phyloP scores from a whole-genome alignment of 2,329 filamentous ascomycete genomes.

The Lojkania enalia region DNA sequence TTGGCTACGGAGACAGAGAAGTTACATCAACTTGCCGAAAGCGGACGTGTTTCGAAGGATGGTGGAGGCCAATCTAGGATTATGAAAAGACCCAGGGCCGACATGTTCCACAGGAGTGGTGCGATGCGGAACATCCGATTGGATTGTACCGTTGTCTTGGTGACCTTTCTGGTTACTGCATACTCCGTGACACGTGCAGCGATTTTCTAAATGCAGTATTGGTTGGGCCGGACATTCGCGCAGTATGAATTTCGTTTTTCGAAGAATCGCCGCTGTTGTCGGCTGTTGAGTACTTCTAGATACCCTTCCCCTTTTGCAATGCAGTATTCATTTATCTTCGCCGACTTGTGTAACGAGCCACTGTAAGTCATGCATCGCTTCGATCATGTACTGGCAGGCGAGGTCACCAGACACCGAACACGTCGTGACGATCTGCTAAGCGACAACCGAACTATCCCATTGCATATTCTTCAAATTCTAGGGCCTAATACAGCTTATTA shows the following conservation, averaged over 20 bases:
- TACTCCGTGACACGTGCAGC: conserved; percentile 12
- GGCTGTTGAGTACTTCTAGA: conserved; percentile 12
- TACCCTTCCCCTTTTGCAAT: conserved; percentile 15
- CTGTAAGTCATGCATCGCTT: conserved; percentile 1
- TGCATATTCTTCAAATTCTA: too few relatives aligned
- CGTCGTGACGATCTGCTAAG: neutral
- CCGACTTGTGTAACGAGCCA: conserved; percentile 2
- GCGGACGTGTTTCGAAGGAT: conserved; percentile 29
- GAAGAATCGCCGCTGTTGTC: too few relatives aligned
- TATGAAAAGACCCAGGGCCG: conserved; percentile 18
- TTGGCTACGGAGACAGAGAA: conserved; percentile 44
- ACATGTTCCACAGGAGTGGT: conserved; percentile 24
- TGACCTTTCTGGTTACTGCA: conserved; percentile 11
- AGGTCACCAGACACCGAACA: neutral
- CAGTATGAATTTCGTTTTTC: neutral
- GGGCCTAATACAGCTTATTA: too few relatives aligned
- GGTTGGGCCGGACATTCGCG: neutral
- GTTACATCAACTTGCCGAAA: conserved; percentile 38
- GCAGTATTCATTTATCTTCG: conserved; percentile 12
- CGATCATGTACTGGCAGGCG: neutral
- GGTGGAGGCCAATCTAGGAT: conserved; percentile 25
- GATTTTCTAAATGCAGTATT: conserved; percentile 7
- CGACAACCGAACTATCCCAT: too few relatives aligned
- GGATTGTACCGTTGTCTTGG: conserved; percentile 15
- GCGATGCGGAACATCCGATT: conserved; percentile 16